Conservation (phyloP, 1,139 yeast genomes). For the Sugiyamaella castrensis region DNA sequence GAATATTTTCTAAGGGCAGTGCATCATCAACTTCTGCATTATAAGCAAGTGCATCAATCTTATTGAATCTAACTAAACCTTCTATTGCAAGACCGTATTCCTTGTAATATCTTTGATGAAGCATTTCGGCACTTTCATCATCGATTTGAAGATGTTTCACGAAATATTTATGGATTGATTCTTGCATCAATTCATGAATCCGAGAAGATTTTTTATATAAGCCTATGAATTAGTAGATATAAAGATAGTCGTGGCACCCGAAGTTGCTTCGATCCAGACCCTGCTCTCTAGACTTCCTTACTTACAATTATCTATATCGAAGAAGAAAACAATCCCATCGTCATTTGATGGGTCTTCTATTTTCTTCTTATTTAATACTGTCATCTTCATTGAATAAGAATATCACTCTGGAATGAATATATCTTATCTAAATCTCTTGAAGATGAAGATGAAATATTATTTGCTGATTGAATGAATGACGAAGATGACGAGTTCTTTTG, state of each 20-base stretch:
- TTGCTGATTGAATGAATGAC: no score
- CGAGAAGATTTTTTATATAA: slow-evolving; percentile 69
- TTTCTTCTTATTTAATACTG: no score
- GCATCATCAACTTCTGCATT: slow-evolving; percentile 89
- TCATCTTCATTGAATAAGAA: no score
- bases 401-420: no score
- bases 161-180: slow-evolving; percentile 77
- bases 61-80: slow-evolving; percentile 79
- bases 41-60: slow-evolving; percentile 84
- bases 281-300: neutral
- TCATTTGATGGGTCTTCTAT: no score
- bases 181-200: slow-evolving; percentile 86
- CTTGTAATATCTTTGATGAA: slow-evolving; percentile 73
- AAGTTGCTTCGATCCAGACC: neutral
- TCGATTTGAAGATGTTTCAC: slow-evolving; percentile 56
- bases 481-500: no score
- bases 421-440: no score
- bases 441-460: no score
- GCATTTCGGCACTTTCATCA: slow-evolving; percentile 70
- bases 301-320: slow-evolving; percentile 85
- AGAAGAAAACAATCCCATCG: slow-evolving; percentile 56
- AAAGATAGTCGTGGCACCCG: neutral
- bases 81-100: slow-evolving; percentile 92
- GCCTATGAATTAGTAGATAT: slow-evolving; percentile 24
- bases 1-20: slow-evolving; percentile 72